These are phyloP conservation scores for Vigna angularis DNA, from an alignment of 306 rosid species.

Conservation along the genomic window DNA sequence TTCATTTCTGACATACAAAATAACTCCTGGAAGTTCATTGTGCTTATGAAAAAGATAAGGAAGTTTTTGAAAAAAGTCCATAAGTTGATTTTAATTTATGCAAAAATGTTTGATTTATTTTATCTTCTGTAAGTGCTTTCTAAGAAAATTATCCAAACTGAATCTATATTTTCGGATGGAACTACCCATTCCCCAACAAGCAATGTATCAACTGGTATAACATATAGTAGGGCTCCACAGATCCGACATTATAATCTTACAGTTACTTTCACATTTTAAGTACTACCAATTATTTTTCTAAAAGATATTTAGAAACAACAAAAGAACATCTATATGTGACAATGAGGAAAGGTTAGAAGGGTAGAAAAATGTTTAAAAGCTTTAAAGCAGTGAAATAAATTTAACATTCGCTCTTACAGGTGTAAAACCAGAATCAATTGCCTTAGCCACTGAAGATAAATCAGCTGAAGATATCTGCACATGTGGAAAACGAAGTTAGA, in stretches of 20 bases:
- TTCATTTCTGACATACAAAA: neutral
- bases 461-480: conserved; percentile 78
- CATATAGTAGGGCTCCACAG: neutral
- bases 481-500: conserved; percentile 42
- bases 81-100: neutral
- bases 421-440: conserved; percentile 76
- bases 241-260: neutral
- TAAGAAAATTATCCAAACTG: neutral
- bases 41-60: neutral
- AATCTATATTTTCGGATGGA: neutral
- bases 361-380: conserved; percentile 18
- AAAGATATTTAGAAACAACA: conserved; percentile 3
- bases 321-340: neutral
- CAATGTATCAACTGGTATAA: neutral
- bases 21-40: neutral
- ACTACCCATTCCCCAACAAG: neutral
- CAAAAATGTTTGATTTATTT: neutral
- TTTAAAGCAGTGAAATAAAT: conserved; percentile 37
- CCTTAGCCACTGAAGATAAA: conserved; percentile 67
- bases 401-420: conserved; percentile 69
- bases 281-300: conserved; percentile 9
- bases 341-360: conserved; percentile 10
- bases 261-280: neutral
- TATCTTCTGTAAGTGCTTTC: neutral
- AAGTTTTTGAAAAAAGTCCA: neutral